Percentiles rank a stretch among this genome's conserved stretches.
phyloP scores from a whole-genome alignment of 768 basidiomycete genomes.

The Floccularia luteovirens region DNA sequence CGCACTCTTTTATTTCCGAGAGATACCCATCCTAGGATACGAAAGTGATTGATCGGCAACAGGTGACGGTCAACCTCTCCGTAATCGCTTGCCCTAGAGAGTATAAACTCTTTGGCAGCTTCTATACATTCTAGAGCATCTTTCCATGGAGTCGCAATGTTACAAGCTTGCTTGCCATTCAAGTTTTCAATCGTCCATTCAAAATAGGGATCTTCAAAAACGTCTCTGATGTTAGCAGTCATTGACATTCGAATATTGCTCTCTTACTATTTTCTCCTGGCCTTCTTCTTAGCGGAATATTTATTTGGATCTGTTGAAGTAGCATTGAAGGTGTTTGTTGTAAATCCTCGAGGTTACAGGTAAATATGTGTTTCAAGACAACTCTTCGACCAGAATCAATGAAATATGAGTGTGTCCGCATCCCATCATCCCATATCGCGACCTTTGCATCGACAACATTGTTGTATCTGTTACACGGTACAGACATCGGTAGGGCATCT shows the following conservation, averaged over 20 bases:
- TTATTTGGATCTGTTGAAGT: slow-evolving; percentile 29
- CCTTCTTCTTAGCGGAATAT: slow-evolving; percentile 19
- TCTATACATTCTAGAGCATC: slow-evolving; percentile 17
- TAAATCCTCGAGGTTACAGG: slow-evolving; percentile 31
- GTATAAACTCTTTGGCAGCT: slow-evolving; percentile 20
- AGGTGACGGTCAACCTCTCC: slow-evolving; percentile 18
- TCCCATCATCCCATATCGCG: slow-evolving; percentile 20
- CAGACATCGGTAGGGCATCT: slow-evolving; percentile 18
- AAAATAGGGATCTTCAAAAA: slow-evolving; percentile 22
- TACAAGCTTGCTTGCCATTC: too few species aligned
- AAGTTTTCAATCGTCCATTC: slow-evolving; percentile 11
- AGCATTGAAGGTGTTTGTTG: slow-evolving; percentile 30
- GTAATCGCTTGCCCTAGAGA: slow-evolving; percentile 21
- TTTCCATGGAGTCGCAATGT: slow-evolving; percentile 10
- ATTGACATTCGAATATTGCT: too few species aligned
- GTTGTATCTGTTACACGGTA: slow-evolving; percentile 23
- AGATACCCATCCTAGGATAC: slow-evolving; percentile 33
- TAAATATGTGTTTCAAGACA: slow-evolving; percentile 36
- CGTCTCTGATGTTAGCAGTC: too few species aligned
- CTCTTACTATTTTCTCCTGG: slow-evolving; percentile 18
- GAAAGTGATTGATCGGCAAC: slow-evolving; percentile 24
- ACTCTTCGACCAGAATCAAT: slow-evolving; percentile 4
- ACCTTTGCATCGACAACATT: slow-evolving; percentile 8
- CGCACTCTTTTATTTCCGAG: slow-evolving; percentile 18
- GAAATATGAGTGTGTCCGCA: slow-evolving; percentile 22